Conservation (phyloP, 805 yeast genomes). For the Torulaspora microellipsoides region DNA sequence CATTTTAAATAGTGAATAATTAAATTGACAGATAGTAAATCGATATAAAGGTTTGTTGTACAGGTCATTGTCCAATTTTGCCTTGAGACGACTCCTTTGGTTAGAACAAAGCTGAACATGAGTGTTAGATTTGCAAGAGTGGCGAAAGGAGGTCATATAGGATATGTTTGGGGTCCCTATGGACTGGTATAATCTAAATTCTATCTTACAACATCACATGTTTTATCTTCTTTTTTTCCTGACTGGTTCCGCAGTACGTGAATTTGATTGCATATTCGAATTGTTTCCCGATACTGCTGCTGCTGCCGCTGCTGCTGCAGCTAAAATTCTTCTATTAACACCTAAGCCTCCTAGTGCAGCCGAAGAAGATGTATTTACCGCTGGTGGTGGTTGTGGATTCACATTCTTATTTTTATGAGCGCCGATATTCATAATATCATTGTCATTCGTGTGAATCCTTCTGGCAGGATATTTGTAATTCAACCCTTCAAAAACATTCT, state of each 20-base stretch:
- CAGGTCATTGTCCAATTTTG: too few species aligned
- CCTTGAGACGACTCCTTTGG: too few species aligned
- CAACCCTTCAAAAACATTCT: conserved; percentile 76
- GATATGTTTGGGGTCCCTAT: too few species aligned
- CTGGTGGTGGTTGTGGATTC: conserved; percentile 18
- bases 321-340: conserved; percentile 34
- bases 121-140: too few species aligned
- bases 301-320: conserved; percentile 38
- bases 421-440: conserved; percentile 52
- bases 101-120: too few species aligned
- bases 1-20: not conserved
- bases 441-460: conserved; percentile 81
- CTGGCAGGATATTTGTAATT: conserved; percentile 76
- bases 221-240: conserved; percentile 28
- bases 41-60: too few species aligned
- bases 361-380: conserved; percentile 21
- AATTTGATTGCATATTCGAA: conserved; percentile 12
- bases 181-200: too few species aligned
- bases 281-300: conserved; percentile 34
- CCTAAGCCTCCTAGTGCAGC: conserved; percentile 33
- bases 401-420: conserved; percentile 19
- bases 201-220: not conserved
- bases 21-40: too few species aligned
- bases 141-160: too few species aligned
- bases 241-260: conserved; percentile 24